Evolutionary conservation across 73 alveolate genomes (phyloP), one percentile per base, ranked within the genome.

Genomic region (Tetrahymena thermophila): DNA sequence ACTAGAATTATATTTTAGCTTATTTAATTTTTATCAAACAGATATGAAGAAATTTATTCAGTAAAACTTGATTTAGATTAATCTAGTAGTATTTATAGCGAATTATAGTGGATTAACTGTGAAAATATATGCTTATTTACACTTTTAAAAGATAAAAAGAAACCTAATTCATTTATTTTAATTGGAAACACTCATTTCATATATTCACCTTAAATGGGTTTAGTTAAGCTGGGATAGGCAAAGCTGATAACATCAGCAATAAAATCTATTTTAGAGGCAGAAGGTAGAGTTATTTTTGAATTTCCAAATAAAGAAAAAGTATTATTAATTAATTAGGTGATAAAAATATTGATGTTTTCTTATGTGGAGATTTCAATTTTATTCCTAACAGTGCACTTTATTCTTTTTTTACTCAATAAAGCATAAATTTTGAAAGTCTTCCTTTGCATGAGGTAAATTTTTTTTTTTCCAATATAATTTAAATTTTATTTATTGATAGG

Each of bases 311-410:
- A 0, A 1, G n/a, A 71, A 8, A 71, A 19, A 25, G 9, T 25
- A 71, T 71, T 71, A 1, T 34, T 71, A 28, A 23, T 34, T 71
- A 19, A 71, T 71, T 9, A 71, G 89, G 43, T 31, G 89, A 71
- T 71, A 71, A 71, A 31, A 71, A 19, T 31, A 71, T 71, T 2
- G 89, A 71, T 71, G 37, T 71, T n/a, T 71, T 71, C n/a, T 95
- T 89, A 93, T 95, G 97, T 89, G 97, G 97, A 21, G 97, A 95
- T 95, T 95, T 95, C n/a, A 95, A 95, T 95, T 57, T 95, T 23
- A 95, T 71, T 17, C 97, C 97, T 21, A 89, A 43, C 14, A 85
- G 94, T 85, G 95, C 97, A 85, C 43, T 95, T 10, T 95, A 95
- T 55, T 89, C 94, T 14, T 95, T 85, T 35, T 43, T 95, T 35